A percentile compares a stretch with the other conserved stretches of the same genome.
Conservation (phyloP, 208 protist genomes). For the Angomonas deanei region DNA sequence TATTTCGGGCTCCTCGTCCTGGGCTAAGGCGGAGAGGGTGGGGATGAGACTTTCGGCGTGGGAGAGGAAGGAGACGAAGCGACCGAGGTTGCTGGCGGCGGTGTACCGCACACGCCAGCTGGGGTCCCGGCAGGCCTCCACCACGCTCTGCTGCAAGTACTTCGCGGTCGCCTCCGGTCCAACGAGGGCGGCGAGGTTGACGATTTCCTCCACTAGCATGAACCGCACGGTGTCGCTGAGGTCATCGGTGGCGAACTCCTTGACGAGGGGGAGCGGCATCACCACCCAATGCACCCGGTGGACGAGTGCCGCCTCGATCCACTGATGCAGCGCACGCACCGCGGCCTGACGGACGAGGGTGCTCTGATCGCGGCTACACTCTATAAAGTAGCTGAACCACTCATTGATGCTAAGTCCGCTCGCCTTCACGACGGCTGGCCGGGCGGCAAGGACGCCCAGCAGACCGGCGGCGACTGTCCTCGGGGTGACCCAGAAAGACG, state of each 20-base stretch:
- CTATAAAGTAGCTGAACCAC: slow-evolving; percentile 61
- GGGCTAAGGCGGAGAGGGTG: slow-evolving; percentile 36
- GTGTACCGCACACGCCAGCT: slow-evolving; percentile 81
- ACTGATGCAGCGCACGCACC: slow-evolving; percentile 45
- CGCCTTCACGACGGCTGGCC: slow-evolving; percentile 30
- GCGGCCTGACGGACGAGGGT: slow-evolving; percentile 52
- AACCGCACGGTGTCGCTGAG: slow-evolving; percentile 71
- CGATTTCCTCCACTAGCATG: slow-evolving; percentile 42
- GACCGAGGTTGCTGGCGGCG: slow-evolving; percentile 39
- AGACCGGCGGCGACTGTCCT: slow-evolving; percentile 59
- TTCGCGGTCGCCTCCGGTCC: slow-evolving; percentile 40
- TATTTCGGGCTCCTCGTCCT: slow-evolving; percentile 63
- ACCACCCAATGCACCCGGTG: slow-evolving; percentile 42
- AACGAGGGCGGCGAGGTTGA: slow-evolving; percentile 39
- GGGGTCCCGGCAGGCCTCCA: slow-evolving; percentile 34
- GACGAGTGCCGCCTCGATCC: slow-evolving; percentile 46
- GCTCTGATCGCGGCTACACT: slow-evolving; percentile 44
- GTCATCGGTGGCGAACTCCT: slow-evolving; percentile 49
- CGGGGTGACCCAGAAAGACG: slow-evolving; percentile 62
- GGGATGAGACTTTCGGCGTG: slow-evolving; percentile 39
- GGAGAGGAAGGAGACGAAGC: slow-evolving; percentile 31
- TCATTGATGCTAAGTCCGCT: slow-evolving; percentile 40
- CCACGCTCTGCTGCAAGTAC: slow-evolving; percentile 45
- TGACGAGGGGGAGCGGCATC: slow-evolving; percentile 59
- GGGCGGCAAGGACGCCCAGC: slow-evolving; percentile 43